Evolutionary conservation across 768 basidiomycete genomes (phyloP).

Genomic region (Saitozyma sp.): DNA sequence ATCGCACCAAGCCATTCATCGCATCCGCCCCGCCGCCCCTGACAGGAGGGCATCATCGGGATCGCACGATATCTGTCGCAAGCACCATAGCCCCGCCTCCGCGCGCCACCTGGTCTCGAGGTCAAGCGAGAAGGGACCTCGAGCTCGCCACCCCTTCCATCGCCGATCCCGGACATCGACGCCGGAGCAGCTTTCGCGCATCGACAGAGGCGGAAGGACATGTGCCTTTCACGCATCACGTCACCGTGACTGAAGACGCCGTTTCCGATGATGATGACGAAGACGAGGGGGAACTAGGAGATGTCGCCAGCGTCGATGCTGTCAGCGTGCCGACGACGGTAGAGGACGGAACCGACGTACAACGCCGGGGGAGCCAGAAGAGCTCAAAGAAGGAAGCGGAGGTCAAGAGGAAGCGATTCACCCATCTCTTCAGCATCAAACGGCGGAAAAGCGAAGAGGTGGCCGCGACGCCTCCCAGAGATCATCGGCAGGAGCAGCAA

Average conservation of each 20-base stretch:
- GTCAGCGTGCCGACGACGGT: background rate
- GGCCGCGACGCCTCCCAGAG: background rate
- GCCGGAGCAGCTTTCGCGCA: no score
- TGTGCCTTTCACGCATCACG: conserved; percentile 46
- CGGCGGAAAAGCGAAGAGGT: conserved; percentile 6
- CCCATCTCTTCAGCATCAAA: conserved; percentile 20
- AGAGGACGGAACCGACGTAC: background rate
- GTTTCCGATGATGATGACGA: conserved; percentile 22
- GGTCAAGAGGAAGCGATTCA: conserved; percentile 19
- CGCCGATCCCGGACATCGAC: no score
- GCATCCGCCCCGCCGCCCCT: conserved; percentile 40
- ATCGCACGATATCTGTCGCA: background rate
- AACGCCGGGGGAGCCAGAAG: background rate
- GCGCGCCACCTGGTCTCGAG: no score
- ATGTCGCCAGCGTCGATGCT: background rate
- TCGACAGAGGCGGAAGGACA: conserved; percentile 19
- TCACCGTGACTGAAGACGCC: conserved; percentile 16
- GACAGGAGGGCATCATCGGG: conserved; percentile 4
- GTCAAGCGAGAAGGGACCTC: no score
- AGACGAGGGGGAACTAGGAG: background rate
- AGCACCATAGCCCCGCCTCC: no score
- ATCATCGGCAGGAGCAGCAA: conserved; percentile 8
- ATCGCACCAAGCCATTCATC: conserved; percentile 25
- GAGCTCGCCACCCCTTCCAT: no score
- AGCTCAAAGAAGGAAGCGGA: conserved; percentile 10